These are phyloP conservation scores for Gillenia trifoliata DNA, from an alignment of 306 rosid species.

Conservation along the genomic window DNA sequence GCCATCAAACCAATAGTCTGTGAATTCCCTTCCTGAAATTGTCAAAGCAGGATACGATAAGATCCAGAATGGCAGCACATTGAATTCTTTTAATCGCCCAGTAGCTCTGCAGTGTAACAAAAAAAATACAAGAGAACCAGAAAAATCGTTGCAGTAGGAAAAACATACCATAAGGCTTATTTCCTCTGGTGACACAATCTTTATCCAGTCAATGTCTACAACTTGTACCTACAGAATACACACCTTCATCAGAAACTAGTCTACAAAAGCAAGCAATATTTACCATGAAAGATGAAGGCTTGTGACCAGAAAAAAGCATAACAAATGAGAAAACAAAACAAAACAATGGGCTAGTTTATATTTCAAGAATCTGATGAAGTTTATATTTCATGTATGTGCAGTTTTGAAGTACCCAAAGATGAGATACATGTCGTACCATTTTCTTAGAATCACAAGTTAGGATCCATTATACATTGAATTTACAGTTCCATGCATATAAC, in stretches of 20 bases:
- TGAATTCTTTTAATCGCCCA: not conserved
- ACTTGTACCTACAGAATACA: slow-evolving; percentile 70
- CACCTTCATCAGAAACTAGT: slow-evolving; percentile 14
- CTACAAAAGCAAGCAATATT: slow-evolving; percentile 3
- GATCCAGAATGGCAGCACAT: slow-evolving; percentile 1
- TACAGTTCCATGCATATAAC: not conserved
- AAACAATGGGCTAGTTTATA: not conserved
- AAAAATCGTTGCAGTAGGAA: not conserved
- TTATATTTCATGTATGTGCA: not conserved
- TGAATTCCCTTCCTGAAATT: slow-evolving; percentile 65
- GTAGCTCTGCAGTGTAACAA: not conserved
- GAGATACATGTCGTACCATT: not conserved
- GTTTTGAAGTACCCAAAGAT: not conserved
- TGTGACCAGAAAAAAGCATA: not conserved
- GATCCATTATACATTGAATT: not conserved
- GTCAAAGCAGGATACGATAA: slow-evolving; percentile 19
- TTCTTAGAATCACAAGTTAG: not conserved
- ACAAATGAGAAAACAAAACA: not conserved
- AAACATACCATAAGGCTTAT: slow-evolving; percentile 69
- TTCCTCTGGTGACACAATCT: slow-evolving; percentile 61
- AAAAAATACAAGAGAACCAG: not conserved
- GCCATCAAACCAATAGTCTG: slow-evolving; percentile 61
- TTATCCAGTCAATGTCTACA: slow-evolving; percentile 87
- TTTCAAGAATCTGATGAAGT: not conserved
- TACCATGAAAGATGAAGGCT: not conserved